Conservation (phyloP, 2,329 filamentous ascomycete genomes). For the Lizonia empirigonia region DNA sequence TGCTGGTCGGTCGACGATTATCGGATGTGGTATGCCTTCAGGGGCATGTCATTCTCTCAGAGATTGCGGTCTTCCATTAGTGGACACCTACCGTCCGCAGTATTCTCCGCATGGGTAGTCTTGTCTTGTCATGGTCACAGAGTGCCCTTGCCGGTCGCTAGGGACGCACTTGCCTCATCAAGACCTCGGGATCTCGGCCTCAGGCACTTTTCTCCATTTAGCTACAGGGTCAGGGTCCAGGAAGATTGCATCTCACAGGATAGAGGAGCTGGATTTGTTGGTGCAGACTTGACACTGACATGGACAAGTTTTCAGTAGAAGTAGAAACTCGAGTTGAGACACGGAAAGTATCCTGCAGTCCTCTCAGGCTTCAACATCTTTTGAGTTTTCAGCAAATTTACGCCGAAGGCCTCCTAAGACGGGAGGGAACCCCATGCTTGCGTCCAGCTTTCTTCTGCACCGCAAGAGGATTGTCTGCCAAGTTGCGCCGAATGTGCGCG, state of each 20-base stretch:
- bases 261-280: no score
- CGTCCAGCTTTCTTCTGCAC: no score
- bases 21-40: slow-evolving; percentile 7
- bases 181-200: slow-evolving; percentile 7
- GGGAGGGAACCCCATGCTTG: no score
- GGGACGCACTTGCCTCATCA: slow-evolving; percentile 7
- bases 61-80: slow-evolving; percentile 3
- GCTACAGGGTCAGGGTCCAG: not conserved
- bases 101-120: slow-evolving; percentile 10
- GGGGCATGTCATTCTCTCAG: slow-evolving; percentile 3
- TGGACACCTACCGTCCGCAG: not conserved
- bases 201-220: slow-evolving; percentile 10
- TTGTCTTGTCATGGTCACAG: slow-evolving; percentile 11
- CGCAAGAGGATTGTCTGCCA: no score
- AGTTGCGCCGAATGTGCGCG: slow-evolving; percentile 11
- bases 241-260: no score
- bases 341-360: no score
- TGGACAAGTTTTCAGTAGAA: no score
- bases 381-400: no score
- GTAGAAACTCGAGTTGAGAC: no score
- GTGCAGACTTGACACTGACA: no score
- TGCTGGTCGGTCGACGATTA: not conserved
- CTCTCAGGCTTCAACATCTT: no score
- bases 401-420: no score
- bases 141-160: slow-evolving; percentile 9